Evolutionary conservation across 345 rosid genomes (phyloP).

Genomic region (Eucalyptus pauciflora): DNA sequence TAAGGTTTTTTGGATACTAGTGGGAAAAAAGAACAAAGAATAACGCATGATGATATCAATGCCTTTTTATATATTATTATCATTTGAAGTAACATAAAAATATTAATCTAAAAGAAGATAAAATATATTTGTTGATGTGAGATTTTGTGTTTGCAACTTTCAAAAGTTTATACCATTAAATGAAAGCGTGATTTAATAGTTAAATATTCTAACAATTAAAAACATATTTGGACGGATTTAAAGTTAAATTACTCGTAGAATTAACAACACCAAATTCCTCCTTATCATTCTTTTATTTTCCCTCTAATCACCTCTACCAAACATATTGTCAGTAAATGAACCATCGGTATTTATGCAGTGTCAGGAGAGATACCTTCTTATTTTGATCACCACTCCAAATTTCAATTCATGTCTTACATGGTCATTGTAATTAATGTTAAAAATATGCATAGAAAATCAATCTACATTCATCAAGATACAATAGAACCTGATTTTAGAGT

Average conservation of each 20-base stretch:
- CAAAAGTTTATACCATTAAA: rapidly evolving
- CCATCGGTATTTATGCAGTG: background rate
- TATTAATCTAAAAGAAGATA: too few relatives aligned
- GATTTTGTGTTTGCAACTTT: rapidly evolving
- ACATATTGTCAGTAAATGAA: background rate
- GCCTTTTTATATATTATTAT: too few relatives aligned
- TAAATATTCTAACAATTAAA: too few relatives aligned
- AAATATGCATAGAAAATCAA: background rate
- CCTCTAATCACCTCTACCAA: too few relatives aligned
- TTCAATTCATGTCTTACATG: background rate
- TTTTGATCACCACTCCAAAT: background rate
- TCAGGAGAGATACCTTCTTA: background rate
- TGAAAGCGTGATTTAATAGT: rapidly evolving
- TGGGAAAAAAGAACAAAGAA: too few relatives aligned
- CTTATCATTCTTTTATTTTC: background rate
- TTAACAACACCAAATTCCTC: background rate
- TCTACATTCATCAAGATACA: background rate
- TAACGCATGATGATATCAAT: too few relatives aligned
- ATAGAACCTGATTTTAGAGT: background rate
- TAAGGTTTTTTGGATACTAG: too few relatives aligned
- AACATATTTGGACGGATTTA: too few relatives aligned
- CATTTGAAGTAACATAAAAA: too few relatives aligned
- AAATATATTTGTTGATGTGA: too few relatives aligned
- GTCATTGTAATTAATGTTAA: background rate
- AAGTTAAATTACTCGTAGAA: background rate